These are phyloP conservation scores for Phaeodactylum tricornutum DNA, from an alignment of 108 stramenopile genomes.

Conservation along the genomic window DNA sequence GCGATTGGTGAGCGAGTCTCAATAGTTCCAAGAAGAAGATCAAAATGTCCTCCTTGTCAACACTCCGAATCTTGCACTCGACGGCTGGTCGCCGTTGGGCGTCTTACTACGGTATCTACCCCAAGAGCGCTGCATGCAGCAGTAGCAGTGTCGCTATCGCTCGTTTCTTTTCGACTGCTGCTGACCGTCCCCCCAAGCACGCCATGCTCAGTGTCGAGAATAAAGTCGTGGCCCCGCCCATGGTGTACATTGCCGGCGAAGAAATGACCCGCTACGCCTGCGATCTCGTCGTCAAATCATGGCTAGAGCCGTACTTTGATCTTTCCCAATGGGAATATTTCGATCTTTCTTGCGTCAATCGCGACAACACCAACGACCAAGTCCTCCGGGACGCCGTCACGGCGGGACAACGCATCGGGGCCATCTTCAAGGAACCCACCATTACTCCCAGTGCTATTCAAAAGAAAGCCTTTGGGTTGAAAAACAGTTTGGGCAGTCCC, in stretches of 20 bases:
- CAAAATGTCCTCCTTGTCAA: too few species aligned
- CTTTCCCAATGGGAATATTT: slow-evolving; percentile 74
- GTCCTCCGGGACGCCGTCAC: slow-evolving; percentile 86
- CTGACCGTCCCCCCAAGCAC: slow-evolving; percentile 5
- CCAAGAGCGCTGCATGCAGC: too few species aligned
- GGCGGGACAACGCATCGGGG: slow-evolving; percentile 83
- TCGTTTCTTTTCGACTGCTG: too few species aligned
- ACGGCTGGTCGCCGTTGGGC: too few species aligned
- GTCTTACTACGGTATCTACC: too few species aligned
- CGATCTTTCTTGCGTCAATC: slow-evolving; percentile 84
- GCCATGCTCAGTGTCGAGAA: slow-evolving; percentile 15
- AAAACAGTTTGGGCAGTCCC: slow-evolving; percentile 84
- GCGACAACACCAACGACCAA: slow-evolving; percentile 88
- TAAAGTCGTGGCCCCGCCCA: slow-evolving; percentile 73
- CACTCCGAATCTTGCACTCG: too few species aligned
- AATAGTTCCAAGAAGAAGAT: too few species aligned
- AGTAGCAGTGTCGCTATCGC: too few species aligned
- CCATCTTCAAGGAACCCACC: slow-evolving; percentile 97
- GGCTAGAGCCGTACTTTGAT: slow-evolving; percentile 93
- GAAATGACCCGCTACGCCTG: slow-evolving; percentile 96
- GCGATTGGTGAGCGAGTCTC: too few species aligned
- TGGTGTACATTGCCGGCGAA: slow-evolving; percentile 94
- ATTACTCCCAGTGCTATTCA: slow-evolving; percentile 88
- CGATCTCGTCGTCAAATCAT: slow-evolving; percentile 80
- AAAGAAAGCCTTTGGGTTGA: slow-evolving; percentile 85